Base-by-base conservation (phyloP, 805 yeast species). In the Brettanomyces nanus region DNA sequence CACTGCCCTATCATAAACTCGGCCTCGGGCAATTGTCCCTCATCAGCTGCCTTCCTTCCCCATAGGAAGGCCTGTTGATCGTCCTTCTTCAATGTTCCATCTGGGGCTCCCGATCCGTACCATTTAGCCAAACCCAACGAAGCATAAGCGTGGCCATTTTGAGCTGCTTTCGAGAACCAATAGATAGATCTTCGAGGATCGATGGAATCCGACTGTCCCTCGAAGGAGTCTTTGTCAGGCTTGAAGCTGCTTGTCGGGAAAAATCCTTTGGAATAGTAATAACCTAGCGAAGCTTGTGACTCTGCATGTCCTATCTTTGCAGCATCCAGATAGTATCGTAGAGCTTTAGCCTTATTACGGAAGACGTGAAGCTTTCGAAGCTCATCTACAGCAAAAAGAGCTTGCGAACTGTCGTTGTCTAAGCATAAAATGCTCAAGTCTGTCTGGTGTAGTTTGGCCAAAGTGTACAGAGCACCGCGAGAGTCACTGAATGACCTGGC, bases 61-160 rank as follows among this genome's bases (percentile, higher is more conserved):
- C 85, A 82, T 14, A 71, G 54, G 45, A 73, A 78, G 1, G 87
- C 85, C 61, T 80, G 80, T 32, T 65, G 66, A 45, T 74, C 80
- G 54, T 77, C 77, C 6, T 71, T 68, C 31, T 61, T 59, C 31
- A 82, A 54, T 1, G 74, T 61, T 9, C 30, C 19, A 2, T 68
- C 73, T 11, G 66, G 65, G 0, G 75, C 76, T 2, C 94, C 94
- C 0, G 86, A 77, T 10, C 82, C 66, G 47, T 78, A 75, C 89
- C 90, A 82, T 34, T 87, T 87, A 42, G 82, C 73, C 26, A 83
- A 59, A 0, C 85, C 85, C 53, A 83, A 64, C 53, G 82, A 81
- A 3, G 85, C 79, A 50, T 78, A 73, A 0, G 80, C 68, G 48
- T 80, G 79, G 13, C 80, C 81, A 42, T 69, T 65, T 31, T 66